A percentile compares a stretch with the other conserved stretches of the same genome.
phyloP scores from a whole-genome alignment of 257 asterid genomes.

The Gentiana dahurica region DNA sequence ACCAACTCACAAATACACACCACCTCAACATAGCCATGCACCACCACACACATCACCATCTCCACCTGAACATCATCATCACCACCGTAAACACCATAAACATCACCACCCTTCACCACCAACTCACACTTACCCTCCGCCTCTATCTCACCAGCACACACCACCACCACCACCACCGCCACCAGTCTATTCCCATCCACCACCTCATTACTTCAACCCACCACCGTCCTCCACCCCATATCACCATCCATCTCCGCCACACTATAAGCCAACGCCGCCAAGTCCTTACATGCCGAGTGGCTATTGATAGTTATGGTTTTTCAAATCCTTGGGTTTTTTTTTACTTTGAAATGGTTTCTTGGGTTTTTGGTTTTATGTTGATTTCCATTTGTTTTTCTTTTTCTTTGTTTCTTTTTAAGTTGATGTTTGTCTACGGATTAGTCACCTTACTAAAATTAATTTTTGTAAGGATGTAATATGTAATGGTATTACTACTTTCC shows the following conservation, averaged over 20 bases:
- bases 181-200: slow-evolving; percentile 4
- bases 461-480: too few relatives aligned
- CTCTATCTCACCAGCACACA: not conserved
- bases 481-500: too few relatives aligned
- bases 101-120: not conserved
- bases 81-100: too few relatives aligned
- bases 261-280: not conserved
- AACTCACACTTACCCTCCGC: slow-evolving; percentile 1
- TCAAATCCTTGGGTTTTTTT: not conserved
- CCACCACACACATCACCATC: slow-evolving; percentile 8
- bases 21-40: not conserved
- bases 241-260: not conserved
- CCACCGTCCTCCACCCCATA: slow-evolving; percentile 1
- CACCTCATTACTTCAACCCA: not conserved
- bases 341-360: not conserved
- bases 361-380: too few relatives aligned
- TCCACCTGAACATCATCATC: not conserved
- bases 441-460: too few relatives aligned
- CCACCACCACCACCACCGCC: not conserved
- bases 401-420: too few relatives aligned
- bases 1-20: not conserved
- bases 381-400: too few relatives aligned
- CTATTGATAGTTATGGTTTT: not conserved
- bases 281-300: not conserved
- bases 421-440: too few relatives aligned